Evolutionary conservation across 169 alveolate species (phyloP).

Genomic region (Plasmodium ovale): DNA sequence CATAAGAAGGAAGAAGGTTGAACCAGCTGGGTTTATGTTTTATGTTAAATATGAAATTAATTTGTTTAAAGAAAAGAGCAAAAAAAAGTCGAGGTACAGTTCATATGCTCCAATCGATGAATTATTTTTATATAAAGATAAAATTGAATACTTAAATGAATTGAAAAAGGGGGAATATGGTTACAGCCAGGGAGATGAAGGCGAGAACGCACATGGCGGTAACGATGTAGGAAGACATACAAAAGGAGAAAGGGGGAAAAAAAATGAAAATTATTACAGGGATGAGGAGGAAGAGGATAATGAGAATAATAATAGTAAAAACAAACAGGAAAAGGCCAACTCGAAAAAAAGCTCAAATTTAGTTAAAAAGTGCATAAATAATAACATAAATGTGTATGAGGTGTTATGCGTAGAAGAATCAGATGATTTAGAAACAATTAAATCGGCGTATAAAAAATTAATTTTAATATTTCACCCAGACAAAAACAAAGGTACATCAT

Average conservation of each 20-base stretch:
- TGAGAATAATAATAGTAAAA: slow-evolving; percentile 22
- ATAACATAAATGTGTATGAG: slow-evolving; percentile 82
- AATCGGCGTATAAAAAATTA: slow-evolving; percentile 80
- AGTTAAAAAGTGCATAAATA: slow-evolving; percentile 79
- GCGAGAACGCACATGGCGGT: too few relatives aligned
- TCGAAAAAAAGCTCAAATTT: slow-evolving; percentile 61
- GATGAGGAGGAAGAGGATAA: neutral
- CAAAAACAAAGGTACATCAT: slow-evolving; percentile 75
- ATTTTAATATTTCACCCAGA: slow-evolving; percentile 86
- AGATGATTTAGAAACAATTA: slow-evolving; percentile 79
- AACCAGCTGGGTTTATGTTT: slow-evolving; percentile 85
- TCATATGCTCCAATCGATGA: slow-evolving; percentile 22
- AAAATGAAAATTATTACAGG: slow-evolving; percentile 1
- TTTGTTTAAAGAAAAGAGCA: slow-evolving; percentile 12
- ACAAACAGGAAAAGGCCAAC: slow-evolving; percentile 27
- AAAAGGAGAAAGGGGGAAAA: slow-evolving; percentile 12
- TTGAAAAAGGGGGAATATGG: slow-evolving; percentile 7
- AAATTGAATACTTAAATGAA: slow-evolving; percentile 44
- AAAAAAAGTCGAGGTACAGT: slow-evolving; percentile 26
- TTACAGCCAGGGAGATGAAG: neutral
- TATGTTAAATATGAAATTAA: slow-evolving; percentile 78
- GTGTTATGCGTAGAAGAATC: slow-evolving; percentile 82
- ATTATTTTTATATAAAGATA: slow-evolving; percentile 63
- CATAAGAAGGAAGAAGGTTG: slow-evolving; percentile 72
- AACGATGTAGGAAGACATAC: neutral